A percentile compares a stretch with the other conserved stretches of the same genome.
phyloP scores from a whole-genome alignment of 805 yeast species.

The Candida argentea region DNA sequence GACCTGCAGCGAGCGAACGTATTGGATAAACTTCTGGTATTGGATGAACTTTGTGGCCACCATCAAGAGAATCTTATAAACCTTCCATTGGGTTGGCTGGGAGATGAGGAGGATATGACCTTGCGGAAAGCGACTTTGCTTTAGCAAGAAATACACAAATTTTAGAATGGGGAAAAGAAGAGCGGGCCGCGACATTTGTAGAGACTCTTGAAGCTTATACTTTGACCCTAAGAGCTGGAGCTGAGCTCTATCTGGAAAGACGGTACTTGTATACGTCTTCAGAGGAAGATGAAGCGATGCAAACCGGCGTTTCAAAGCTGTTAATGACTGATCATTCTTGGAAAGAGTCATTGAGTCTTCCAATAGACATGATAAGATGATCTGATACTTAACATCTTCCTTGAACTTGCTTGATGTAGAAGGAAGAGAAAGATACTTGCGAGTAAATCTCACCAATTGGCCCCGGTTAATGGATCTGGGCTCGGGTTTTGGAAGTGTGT shows the following conservation, averaged over 20 bases:
- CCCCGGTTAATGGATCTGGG: background rate
- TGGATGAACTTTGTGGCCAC: conserved; percentile 19
- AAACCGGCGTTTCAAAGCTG: conserved; percentile 3
- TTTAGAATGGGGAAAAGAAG: conserved; percentile 13
- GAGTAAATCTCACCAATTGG: conserved; percentile 7
- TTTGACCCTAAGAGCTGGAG: conserved; percentile 8
- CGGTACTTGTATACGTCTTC: conserved; percentile 2
- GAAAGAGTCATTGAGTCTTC: conserved; percentile 34
- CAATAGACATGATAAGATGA: conserved; percentile 26
- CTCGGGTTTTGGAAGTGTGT: too few relatives aligned
- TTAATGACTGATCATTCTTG: conserved; percentile 28
- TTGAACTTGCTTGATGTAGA: conserved; percentile 14
- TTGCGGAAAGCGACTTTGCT: conserved; percentile 7
- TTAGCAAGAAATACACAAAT: conserved; percentile 19
- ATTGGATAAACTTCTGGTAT: conserved; percentile 12
- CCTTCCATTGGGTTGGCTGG: conserved; percentile 8
- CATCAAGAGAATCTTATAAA: conserved; percentile 23
- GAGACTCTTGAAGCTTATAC: conserved; percentile 10
- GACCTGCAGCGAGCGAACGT: conserved; percentile 15
- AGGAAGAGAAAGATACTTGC: conserved; percentile 17
- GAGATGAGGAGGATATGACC: background rate
- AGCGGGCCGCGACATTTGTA: conserved; percentile 5
- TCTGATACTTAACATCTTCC: conserved; percentile 32
- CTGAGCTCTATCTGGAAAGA: conserved; percentile 14
- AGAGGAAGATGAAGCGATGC: background rate